A percentile compares a stretch with the other conserved stretches of the same genome.
phyloP scores from a whole-genome alignment of 139 green algal genomes.

The Picochlorum costavermella region DNA sequence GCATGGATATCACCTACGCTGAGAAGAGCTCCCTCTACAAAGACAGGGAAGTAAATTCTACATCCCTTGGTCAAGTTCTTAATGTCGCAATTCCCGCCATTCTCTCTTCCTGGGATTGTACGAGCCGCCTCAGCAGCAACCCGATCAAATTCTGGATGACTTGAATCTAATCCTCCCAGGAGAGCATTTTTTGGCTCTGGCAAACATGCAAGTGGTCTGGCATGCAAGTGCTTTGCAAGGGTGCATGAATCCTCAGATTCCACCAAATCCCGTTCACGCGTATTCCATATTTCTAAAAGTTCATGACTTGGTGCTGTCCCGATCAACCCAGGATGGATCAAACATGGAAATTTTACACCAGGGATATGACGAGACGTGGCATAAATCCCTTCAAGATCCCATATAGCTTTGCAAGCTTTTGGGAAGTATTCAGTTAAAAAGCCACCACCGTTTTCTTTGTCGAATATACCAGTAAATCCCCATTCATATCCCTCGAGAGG shows the following conservation, averaged over 20 bases:
- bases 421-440: slow-evolving; percentile 74
- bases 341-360: slow-evolving; percentile 42
- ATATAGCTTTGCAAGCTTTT: slow-evolving; percentile 56
- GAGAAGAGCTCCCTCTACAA: slow-evolving; percentile 64
- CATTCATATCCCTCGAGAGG: slow-evolving; percentile 45
- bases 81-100: slow-evolving; percentile 76
- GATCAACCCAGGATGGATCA: slow-evolving; percentile 42
- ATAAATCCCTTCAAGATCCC: slow-evolving; percentile 69
- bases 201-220: slow-evolving; percentile 52
- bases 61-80: slow-evolving; percentile 63
- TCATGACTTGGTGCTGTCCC: slow-evolving; percentile 60
- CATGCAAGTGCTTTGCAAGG: slow-evolving; percentile 46
- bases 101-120: slow-evolving; percentile 63
- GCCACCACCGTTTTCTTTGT: slow-evolving; percentile 66
- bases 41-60: slow-evolving; percentile 66
- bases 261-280: slow-evolving; percentile 46
- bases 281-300: slow-evolving; percentile 70
- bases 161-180: slow-evolving; percentile 38
- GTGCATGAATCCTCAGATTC: slow-evolving; percentile 32
- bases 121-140: slow-evolving; percentile 50
- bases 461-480: slow-evolving; percentile 69
- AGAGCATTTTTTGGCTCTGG: slow-evolving; percentile 41
- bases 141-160: slow-evolving; percentile 24
- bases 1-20: slow-evolving; percentile 73
- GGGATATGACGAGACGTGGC: slow-evolving; percentile 56